phyloP scores from a whole-genome alignment of 257 asterid genomes.

The Solanum bulbocastanum region DNA sequence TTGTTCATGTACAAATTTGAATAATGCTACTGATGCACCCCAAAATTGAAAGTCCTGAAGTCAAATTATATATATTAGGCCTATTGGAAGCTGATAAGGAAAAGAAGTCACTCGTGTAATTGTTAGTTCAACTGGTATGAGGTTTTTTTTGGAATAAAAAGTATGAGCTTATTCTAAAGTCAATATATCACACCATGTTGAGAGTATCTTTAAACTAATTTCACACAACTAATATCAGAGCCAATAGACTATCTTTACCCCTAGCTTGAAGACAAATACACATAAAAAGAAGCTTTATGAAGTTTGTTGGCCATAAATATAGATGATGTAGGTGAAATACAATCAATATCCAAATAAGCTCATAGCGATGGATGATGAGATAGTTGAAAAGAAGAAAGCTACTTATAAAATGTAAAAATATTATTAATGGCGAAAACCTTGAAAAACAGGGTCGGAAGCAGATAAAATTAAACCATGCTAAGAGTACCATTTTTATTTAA shows the following conservation, averaged over 20 bases:
- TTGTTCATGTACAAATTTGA: too few species aligned
- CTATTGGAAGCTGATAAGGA: neutral
- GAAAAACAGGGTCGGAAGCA: neutral
- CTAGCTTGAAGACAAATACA: neutral
- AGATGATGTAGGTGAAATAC: neutral
- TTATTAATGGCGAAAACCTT: neutral
- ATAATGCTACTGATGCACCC: neutral
- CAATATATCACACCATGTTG: neutral
- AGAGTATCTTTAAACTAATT: neutral
- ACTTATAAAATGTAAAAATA: too few species aligned
- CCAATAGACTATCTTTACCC: neutral
- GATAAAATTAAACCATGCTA: neutral
- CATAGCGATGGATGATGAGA: neutral
- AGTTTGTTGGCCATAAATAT: neutral
- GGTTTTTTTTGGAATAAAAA: neutral
- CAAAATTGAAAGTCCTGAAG: too few species aligned
- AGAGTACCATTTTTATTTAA: neutral
- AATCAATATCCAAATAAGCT: neutral
- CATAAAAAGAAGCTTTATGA: neutral
- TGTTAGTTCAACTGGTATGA: neutral
- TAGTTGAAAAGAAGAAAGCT: neutral
- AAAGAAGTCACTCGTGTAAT: neutral
- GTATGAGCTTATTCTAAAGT: neutral
- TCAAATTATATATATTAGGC: too few species aligned
- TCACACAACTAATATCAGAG: neutral